Conservation (phyloP, 345 rosid genomes). For the Boechera divaricarpa region DNA sequence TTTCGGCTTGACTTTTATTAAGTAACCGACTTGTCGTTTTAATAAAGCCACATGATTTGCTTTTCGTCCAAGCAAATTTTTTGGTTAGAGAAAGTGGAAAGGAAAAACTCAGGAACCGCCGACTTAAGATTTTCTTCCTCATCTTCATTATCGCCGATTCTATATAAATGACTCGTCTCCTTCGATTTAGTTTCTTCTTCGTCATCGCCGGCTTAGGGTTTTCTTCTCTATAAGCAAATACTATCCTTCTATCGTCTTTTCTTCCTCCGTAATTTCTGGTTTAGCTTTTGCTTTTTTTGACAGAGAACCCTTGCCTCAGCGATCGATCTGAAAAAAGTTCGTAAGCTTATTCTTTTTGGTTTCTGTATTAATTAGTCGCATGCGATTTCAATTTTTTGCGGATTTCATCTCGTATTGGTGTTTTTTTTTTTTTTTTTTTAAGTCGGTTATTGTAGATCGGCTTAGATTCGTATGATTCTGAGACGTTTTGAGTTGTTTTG, state of each 20-base stretch:
- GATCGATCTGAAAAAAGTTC: constrained; percentile 44
- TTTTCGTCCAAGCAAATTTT: constrained; percentile 48
- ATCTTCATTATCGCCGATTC: constrained; percentile 30
- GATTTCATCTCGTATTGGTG: not conserved
- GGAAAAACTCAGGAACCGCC: constrained; percentile 37
- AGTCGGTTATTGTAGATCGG: constrained; percentile 40
- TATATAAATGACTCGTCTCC: constrained; percentile 33
- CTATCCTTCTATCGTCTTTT: not conserved
- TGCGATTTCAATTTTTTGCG: not conserved
- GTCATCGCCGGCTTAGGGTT: constrained; percentile 52
- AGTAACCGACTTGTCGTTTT: not conserved
- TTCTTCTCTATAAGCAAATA: constrained; percentile 39
- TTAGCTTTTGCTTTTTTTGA: constrained; percentile 11
- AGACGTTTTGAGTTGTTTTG: not conserved
- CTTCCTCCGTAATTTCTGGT: not conserved
- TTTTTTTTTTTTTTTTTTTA: not conserved
- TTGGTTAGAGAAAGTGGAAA: constrained; percentile 31
- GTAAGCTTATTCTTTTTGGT: constrained; percentile 5
- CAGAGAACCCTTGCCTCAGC: constrained; percentile 44
- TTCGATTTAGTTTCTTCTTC: constrained; percentile 32
- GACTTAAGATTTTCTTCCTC: constrained; percentile 35
- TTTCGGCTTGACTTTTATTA: not conserved
- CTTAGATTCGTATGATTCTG: constrained; percentile 40
- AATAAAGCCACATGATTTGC: constrained; percentile 35
- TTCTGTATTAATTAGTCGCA: not conserved